Evolutionary conservation across 2,329 filamentous ascomycete genomes (phyloP).

Genomic region (Monilinia fructigena): DNA sequence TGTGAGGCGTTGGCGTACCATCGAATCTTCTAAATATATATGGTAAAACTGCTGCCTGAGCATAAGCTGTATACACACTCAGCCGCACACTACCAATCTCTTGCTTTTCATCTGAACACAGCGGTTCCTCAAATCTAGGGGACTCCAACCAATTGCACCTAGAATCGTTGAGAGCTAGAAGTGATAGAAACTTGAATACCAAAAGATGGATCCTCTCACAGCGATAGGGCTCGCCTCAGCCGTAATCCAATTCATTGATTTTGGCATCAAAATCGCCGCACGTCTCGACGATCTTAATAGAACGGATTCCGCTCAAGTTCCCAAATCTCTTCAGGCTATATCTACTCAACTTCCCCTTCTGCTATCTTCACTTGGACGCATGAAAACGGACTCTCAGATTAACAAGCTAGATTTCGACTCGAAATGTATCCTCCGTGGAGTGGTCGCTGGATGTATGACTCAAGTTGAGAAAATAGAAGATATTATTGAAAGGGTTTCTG

Average conservation of each 20-base stretch:
- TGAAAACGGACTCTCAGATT: conserved; percentile 24
- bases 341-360: conserved; percentile 27
- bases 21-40: neutral
- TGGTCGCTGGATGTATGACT: conserved; percentile 25
- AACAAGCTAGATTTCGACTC: conserved; percentile 27
- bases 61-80: too few species aligned
- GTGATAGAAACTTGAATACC: too few species aligned
- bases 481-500: conserved; percentile 26
- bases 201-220: conserved; percentile 28
- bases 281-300: conserved; percentile 25
- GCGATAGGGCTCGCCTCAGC: conserved; percentile 27
- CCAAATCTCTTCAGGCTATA: conserved; percentile 26
- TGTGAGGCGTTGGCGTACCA: neutral
- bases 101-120: neutral
- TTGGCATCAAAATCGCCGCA: neutral
- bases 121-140: neutral
- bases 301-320: conserved; percentile 21
- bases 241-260: conserved; percentile 18
- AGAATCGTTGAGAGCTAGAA: too few species aligned
- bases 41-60: neutral
- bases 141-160: too few species aligned
- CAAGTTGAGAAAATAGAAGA: conserved; percentile 25
- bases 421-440: conserved; percentile 29
- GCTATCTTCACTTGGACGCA: conserved; percentile 24
- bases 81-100: neutral